phyloP scores from a whole-genome alignment of 495 filamentous ascomycete genomes.

The Talaromyces trachyspermus region DNA sequence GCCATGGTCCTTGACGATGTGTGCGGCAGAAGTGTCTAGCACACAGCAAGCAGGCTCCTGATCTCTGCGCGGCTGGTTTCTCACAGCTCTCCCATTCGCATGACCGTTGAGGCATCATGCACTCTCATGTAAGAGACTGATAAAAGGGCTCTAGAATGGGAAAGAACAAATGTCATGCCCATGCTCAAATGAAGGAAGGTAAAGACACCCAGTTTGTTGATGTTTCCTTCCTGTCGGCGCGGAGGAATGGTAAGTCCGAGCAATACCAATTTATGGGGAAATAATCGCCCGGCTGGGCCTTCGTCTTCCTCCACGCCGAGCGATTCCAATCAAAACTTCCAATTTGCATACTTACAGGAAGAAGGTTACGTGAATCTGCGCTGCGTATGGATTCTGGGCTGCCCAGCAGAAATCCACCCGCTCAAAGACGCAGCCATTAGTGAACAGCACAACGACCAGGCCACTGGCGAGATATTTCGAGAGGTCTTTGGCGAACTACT shows the following conservation, averaged over 20 bases:
- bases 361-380: constrained; percentile 44
- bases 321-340: constrained; percentile 25
- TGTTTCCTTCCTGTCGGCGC: no score
- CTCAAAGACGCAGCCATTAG: constrained; percentile 9
- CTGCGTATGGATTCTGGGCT: constrained; percentile 38
- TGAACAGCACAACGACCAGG: background rate
- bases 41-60: constrained; percentile 27
- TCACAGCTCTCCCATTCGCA: constrained; percentile 24
- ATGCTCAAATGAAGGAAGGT: no score
- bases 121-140: no score
- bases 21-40: constrained; percentile 24
- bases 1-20: constrained; percentile 19
- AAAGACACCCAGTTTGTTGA: no score
- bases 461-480: background rate
- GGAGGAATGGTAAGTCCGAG: no score
- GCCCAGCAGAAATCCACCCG: constrained; percentile 26
- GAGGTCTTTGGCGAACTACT: constrained; percentile 22
- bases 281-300: no score
- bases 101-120: constrained; percentile 17
- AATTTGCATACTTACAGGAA: constrained; percentile 17
- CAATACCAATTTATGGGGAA: no score
- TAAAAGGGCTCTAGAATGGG: no score
- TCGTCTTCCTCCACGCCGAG: constrained; percentile 40
- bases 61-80: constrained; percentile 20
- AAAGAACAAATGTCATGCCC: no score